Base-by-base conservation (phyloP, 441 rosid genomes). In the Viola pubescens region DNA sequence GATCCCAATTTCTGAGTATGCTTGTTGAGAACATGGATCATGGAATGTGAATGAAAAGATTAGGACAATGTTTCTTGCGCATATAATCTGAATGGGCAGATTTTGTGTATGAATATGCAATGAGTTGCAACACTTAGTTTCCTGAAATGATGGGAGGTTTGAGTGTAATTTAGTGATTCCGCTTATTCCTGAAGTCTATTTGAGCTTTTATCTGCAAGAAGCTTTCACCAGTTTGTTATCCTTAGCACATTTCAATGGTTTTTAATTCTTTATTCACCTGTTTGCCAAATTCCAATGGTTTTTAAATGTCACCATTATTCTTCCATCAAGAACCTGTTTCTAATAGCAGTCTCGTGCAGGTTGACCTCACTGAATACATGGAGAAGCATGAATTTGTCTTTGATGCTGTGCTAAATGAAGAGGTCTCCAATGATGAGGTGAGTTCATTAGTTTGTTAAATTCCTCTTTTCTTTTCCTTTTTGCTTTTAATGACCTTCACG, bases 301-400 rank as follows among this genome's bases (percentile, higher is more conserved):
- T 58, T 6, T 37, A 11, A 1, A 44, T 26, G 34, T 26, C 26
- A 19, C 34, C 34, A 26, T 26, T 26, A 2, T 26, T 26, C 34
- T 26, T 48, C 37, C 9, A 56, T 53, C 46, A 14, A 6, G 5
- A 38, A 13, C n/a, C 8, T 52, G 6, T 68, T 52, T 46, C 51
- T 64, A 45, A n/a, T 13, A 26, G 34, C 41, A 12, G 64, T 64
- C 52, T 61, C 65, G 43, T 76, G 68, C 78, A 94, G 97, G 99
- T 94, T 78, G 97, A 94, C 82, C 79, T 94, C 69, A 94, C 97
- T 5, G 95, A 85, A 71, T 94, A 94, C 49, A 63, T 88, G 69
- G 99, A 94, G 74, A 94, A 73, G 74, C 97, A 90, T 80, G 99
- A 94, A 73, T 94, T 94, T 74, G 83, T 86, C 63, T 94, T 94